Evolutionary conservation across 345 rosid species (phyloP).

Genomic region (Aquilaria sinensis): DNA sequence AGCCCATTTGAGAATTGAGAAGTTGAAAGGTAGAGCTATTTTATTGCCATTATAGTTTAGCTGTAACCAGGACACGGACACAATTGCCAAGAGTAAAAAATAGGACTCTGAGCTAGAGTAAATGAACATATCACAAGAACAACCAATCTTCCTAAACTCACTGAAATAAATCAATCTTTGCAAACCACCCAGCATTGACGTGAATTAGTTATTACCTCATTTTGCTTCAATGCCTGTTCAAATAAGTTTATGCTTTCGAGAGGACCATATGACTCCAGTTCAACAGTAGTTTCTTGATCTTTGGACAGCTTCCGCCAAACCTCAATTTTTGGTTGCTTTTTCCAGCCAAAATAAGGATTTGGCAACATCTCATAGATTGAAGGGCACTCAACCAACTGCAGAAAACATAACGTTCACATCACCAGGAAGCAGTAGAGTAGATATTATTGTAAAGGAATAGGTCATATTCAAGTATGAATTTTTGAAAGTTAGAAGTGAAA

Average conservation of each 20-base stretch:
- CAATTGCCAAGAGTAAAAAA: background rate
- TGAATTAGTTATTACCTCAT: slow-evolving; percentile 47
- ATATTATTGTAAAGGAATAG: background rate
- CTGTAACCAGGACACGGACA: slow-evolving; percentile 26
- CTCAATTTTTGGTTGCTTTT: slow-evolving; percentile 52
- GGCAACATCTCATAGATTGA: slow-evolving; percentile 88
- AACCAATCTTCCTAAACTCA: background rate
- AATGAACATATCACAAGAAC: background rate
- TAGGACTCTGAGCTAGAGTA: background rate
- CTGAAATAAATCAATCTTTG: background rate
- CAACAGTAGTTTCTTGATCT: slow-evolving; percentile 33
- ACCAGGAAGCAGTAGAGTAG: background rate
- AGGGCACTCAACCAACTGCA: slow-evolving; percentile 80
- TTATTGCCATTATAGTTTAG: slow-evolving; percentile 54
- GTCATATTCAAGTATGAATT: background rate
- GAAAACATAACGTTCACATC: slow-evolving; percentile 9
- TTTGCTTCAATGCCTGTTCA: slow-evolving; percentile 63
- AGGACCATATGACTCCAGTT: slow-evolving; percentile 52
- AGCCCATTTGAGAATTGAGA: slow-evolving; percentile 64
- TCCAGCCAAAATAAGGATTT: slow-evolving; percentile 74
- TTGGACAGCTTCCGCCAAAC: slow-evolving; percentile 63
- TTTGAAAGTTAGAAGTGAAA: background rate
- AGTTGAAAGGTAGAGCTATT: slow-evolving; percentile 70
- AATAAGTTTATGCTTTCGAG: slow-evolving; percentile 47
- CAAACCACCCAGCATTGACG: background rate